Base-by-base conservation (phyloP, 1,284 basidiomycete genomes). In the Cryptococcus hybrid region DNA sequence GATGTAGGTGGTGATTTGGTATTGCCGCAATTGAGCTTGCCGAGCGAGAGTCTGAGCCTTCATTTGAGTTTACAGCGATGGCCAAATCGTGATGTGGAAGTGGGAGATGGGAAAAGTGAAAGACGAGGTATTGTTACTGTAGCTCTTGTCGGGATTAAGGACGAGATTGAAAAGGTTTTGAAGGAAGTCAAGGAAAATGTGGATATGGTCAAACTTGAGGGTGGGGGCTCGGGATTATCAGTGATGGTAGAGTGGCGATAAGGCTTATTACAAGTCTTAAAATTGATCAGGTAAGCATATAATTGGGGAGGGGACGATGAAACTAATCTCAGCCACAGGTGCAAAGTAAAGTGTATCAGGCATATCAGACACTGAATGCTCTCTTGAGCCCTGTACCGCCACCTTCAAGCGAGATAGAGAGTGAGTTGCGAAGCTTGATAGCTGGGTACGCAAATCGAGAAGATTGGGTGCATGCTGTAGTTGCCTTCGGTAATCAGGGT, bases 1-100 rank as follows among this genome's bases (percentile, higher is more conserved):
- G 24, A 40, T 8, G n/a, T 39, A 18, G 42, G 49, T 8, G 62
- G 65, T 8, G 71, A 73, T 36, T 59, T 75, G 15, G 71, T 75
- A 1, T 59, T 75, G 15, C 73, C 73, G 9, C 73, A 63, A 7
- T 58, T 75, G 3, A 56, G 60, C 39, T 56, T 75, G n/a, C 73
- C 73, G 1, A 61, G 50, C 34, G 66, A 68, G 35, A 68, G 65
- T n/a, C 61, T 61, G n/a, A 58, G 57, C 18, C 43, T 75, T 18
- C 71, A 75, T 47, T 60, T 74, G 34, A 65, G 63, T 5, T 48
- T 75, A 3, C 64, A 61, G 36, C 63, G 62, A 11, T 71, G 62
- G 65, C 47, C 34, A 12, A 44, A 44, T 44, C 30, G 13, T 6
- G 49, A 36, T 4, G 30, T 30, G 30, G 30, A 30, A 4, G 3